Base-by-base conservation (phyloP, 192 early-diverging fungal species). In the Anaeromyces robustus region DNA sequence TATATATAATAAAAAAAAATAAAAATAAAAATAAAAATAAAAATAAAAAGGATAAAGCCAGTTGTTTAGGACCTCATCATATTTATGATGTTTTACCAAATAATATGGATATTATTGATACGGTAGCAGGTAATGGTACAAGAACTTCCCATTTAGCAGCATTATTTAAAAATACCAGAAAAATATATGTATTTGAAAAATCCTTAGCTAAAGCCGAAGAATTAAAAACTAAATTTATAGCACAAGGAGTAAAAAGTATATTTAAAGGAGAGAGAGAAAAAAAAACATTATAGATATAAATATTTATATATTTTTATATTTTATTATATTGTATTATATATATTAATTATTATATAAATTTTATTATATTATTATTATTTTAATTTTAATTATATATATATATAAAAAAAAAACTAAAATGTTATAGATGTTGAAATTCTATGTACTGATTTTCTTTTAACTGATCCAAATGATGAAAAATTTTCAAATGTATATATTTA, bases 81-180 rank as follows among this genome's bases (percentile, higher is more conserved):
- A 52, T 85, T 28, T 81, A 85, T 52, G 78, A 80, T 31, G 22
- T 34, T 34, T 26, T 77, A 22, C 39, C 78, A 30, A 16, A 31
- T 22, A 9, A 78, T 79, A 30, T 52, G 78, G 43, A 34, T 28
- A 81, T 88, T 16, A 82, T 89, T 29, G 87, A 87, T 81, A 84
- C 88, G 0, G 78, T 85, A 16, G 87, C 87, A 18, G 88, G 88
- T 19, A 88, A 87, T 77, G 88, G 88, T 89, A 52, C 43, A 16
- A 52, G 43, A 52, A 52, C 43, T 22, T 52, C 43, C 18, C 43
- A 52, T 52, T 52, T 52, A 52, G 43, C 43, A 22, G 43, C 43
- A 52, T 52, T 52, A 22, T 52, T 52, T 16, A 52, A 52, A 52
- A 52, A 52, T 52, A 22, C 43, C 0, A 52, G 43, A 52, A 52